These are phyloP conservation scores for Zygnema cylindricum DNA, from an alignment of 139 green algal species.

Conservation along the genomic window DNA sequence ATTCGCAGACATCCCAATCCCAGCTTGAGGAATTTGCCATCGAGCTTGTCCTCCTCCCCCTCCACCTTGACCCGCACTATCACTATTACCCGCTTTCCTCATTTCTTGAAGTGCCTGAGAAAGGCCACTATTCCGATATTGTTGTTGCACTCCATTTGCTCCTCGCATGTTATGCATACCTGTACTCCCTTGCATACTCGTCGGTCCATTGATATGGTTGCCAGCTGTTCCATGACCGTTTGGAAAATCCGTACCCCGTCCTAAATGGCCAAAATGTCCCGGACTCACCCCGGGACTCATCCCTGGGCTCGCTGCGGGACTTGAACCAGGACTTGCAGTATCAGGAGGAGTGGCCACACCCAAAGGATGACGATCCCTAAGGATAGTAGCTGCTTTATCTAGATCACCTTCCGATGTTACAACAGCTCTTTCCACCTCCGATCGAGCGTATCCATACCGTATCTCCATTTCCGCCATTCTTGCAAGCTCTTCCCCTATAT, in stretches of 20 bases:
- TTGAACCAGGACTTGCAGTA: not conserved
- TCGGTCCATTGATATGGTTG: not conserved
- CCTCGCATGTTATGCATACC: not conserved
- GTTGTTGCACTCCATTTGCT: not conserved
- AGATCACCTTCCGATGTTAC: conserved; percentile 48
- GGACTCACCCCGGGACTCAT: conserved; percentile 15
- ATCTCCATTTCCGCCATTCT: conserved; percentile 55
- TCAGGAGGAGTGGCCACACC: conserved; percentile 19
- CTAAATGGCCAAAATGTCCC: conserved; percentile 12
- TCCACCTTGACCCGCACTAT: not conserved
- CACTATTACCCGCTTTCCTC: not conserved
- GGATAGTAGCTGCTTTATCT: conserved; percentile 40
- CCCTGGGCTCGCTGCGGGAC: not conserved
- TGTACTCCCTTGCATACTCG: not conserved
- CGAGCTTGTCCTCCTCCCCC: not conserved
- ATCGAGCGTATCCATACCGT: conserved; percentile 36
- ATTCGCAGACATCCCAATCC: not conserved
- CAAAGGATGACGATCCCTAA: conserved; percentile 24
- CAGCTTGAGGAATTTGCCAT: not conserved
- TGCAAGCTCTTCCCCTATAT: conserved; percentile 52
- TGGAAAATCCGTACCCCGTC: not conserved
- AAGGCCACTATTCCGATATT: not conserved
- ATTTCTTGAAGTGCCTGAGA: not conserved
- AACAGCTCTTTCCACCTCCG: conserved; percentile 47
- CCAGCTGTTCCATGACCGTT: not conserved